These are phyloP conservation scores for Huntiella omanensis DNA, from an alignment of 2,329 filamentous ascomycete species.

Conservation along the genomic window DNA sequence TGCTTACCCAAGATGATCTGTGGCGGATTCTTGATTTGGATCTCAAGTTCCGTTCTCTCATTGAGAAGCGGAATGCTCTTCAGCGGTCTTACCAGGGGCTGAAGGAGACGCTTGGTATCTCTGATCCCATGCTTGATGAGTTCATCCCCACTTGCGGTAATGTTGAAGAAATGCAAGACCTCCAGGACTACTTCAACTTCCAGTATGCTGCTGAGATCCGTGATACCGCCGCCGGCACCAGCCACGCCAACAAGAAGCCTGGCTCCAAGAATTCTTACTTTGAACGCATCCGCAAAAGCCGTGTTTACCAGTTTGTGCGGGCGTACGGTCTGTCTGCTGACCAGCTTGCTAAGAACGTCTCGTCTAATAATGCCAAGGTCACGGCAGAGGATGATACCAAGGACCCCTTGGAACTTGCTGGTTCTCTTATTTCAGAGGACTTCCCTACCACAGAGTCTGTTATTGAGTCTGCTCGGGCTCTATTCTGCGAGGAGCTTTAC, in stretches of 20 bases:
- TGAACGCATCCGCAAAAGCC: conserved; percentile 66
- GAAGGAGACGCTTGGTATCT: conserved; percentile 37
- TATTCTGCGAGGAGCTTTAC: conserved; percentile 82
- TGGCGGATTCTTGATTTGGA: conserved; percentile 93
- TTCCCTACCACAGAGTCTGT: conserved; percentile 62
- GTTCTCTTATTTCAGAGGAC: conserved; percentile 51
- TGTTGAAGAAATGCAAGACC: conserved; percentile 88
- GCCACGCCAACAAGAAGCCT: conserved; percentile 54
- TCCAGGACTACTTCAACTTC: conserved; percentile 94
- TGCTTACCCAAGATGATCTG: conserved; percentile 79
- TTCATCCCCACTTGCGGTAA: conserved; percentile 64
- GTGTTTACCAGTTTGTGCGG: conserved; percentile 63
- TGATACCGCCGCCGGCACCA: conserved; percentile 49
- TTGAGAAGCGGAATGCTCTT: conserved; percentile 79
- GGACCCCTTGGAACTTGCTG: conserved; percentile 71
- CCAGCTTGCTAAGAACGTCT: conserved; percentile 69
- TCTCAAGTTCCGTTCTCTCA: conserved; percentile 79
- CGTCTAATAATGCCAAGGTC: conserved; percentile 58
- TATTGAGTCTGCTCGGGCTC: conserved; percentile 59
- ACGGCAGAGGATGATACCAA: conserved; percentile 70
- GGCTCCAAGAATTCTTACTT: conserved; percentile 65
- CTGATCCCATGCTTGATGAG: conserved; percentile 61
- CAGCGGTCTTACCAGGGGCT: conserved; percentile 62
- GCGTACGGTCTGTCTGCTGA: conserved; percentile 84
- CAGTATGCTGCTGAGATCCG: conserved; percentile 72